Conservation (phyloP, 371 early-diverging fungal species). For the Ordospora colligata region DNA sequence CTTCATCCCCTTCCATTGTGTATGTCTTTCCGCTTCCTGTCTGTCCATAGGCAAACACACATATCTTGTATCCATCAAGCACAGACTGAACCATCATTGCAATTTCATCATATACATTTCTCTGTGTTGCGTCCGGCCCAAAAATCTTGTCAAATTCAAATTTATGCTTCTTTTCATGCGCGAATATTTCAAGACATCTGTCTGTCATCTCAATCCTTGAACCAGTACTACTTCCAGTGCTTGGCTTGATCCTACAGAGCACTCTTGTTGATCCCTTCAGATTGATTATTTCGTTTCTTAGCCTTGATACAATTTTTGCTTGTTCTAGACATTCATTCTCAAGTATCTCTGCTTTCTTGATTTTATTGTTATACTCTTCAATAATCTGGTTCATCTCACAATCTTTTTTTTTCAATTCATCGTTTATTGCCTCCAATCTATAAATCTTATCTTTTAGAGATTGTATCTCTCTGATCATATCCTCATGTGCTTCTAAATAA, state of each 20-base stretch:
- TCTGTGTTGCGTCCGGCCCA: constrained; percentile 66
- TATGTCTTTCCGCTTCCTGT: constrained; percentile 91
- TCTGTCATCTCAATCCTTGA: neutral
- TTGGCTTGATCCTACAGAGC: constrained; percentile 83
- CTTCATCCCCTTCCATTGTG: constrained; percentile 67
- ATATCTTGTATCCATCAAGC: constrained; percentile 87
- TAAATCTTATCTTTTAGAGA: neutral
- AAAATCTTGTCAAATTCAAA: constrained; percentile 83
- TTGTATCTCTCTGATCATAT: neutral
- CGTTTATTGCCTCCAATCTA: constrained; percentile 9
- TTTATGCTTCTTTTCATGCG: constrained; percentile 62
- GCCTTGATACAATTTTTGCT: constrained; percentile 3
- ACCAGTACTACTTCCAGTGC: neutral
- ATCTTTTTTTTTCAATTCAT: neutral
- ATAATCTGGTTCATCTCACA: neutral
- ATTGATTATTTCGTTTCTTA: constrained; percentile 63
- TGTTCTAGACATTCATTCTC: neutral
- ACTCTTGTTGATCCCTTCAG: constrained; percentile 91
- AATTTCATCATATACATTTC: constrained; percentile 79
- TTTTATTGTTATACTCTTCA: neutral
- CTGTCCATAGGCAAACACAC: constrained; percentile 98
- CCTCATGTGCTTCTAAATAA: neutral
- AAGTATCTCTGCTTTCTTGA: neutral
- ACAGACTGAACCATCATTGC: constrained; percentile 83
- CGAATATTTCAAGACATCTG: constrained; percentile 53